Evolutionary conservation across 2,329 filamentous ascomycete genomes (phyloP).

Genomic region (Colletotrichum sp.): DNA sequence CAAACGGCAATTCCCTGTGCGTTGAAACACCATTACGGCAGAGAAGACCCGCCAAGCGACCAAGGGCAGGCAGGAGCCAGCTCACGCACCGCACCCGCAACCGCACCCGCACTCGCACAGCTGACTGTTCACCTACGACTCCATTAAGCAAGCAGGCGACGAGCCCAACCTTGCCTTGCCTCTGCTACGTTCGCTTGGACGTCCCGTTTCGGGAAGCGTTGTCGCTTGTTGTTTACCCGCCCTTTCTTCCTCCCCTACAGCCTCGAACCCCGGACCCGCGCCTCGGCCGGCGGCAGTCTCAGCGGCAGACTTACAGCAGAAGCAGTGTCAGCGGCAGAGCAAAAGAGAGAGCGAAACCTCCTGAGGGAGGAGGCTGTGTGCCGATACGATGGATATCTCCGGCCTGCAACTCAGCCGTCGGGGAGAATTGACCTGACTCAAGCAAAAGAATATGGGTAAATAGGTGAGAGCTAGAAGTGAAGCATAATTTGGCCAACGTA

Average conservation of each 20-base stretch:
- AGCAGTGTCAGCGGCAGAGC: not conserved
- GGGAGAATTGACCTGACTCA: not conserved
- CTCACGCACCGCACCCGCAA: conserved; percentile 15
- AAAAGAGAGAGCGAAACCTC: not conserved
- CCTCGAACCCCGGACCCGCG: not conserved
- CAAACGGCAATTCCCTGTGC: conserved; percentile 11
- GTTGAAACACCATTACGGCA: conserved; percentile 14
- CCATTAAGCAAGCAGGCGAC: not conserved
- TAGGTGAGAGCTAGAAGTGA: not conserved
- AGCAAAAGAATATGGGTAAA: not conserved
- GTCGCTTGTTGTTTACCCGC: not conserved
- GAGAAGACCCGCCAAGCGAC: not conserved
- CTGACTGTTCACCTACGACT: not conserved
- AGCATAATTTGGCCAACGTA: not conserved
- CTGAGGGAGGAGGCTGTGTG: not conserved
- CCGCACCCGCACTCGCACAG: not conserved
- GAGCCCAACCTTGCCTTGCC: not conserved
- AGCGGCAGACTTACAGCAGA: not conserved
- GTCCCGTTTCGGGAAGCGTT: conserved; percentile 15
- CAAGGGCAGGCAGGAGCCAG: not conserved
- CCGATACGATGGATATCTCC: not conserved
- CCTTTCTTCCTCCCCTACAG: not conserved
- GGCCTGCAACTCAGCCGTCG: not conserved
- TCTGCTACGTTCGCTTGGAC: conserved; percentile 10
- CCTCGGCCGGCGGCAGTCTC: not conserved